phyloP scores from a whole-genome alignment of 73 alveolate species.

The Tetrahymena borealis region DNA sequence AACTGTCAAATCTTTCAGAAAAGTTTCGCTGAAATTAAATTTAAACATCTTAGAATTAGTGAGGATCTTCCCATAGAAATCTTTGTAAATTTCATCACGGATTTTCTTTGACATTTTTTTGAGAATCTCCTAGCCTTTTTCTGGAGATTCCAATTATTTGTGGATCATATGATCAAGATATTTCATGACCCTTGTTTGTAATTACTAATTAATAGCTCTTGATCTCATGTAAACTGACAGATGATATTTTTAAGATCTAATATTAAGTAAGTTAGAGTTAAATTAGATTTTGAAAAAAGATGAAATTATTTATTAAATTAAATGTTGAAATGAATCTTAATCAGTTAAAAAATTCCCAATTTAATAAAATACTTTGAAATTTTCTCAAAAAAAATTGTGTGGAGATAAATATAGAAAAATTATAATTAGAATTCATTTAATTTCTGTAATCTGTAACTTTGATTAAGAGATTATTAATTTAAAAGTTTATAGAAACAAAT shows the following conservation, averaged over 20 bases:
- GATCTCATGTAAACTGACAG: background rate
- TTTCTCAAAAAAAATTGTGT: no score
- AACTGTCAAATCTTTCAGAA: background rate
- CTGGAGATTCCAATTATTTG: background rate
- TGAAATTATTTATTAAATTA: no score
- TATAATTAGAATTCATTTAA: no score
- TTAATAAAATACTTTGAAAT: no score
- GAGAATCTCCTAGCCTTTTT: background rate
- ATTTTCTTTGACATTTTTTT: background rate
- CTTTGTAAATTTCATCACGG: background rate
- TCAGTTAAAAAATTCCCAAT: no score
- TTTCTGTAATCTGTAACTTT: no score
- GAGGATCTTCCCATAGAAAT: background rate
- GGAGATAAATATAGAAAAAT: no score
- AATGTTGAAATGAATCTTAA: no score
- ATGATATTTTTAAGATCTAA: background rate
- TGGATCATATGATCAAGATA: background rate
- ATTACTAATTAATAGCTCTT: background rate
- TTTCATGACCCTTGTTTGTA: background rate
- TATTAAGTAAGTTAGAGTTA: background rate
- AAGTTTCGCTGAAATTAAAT: background rate
- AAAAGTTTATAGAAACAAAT: no score
- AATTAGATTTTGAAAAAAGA: no score
- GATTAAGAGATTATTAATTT: no score
- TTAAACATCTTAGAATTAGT: background rate